phyloP scores from a whole-genome alignment of 2,329 filamentous ascomycete species.

The Amesomyces nigricolor region DNA sequence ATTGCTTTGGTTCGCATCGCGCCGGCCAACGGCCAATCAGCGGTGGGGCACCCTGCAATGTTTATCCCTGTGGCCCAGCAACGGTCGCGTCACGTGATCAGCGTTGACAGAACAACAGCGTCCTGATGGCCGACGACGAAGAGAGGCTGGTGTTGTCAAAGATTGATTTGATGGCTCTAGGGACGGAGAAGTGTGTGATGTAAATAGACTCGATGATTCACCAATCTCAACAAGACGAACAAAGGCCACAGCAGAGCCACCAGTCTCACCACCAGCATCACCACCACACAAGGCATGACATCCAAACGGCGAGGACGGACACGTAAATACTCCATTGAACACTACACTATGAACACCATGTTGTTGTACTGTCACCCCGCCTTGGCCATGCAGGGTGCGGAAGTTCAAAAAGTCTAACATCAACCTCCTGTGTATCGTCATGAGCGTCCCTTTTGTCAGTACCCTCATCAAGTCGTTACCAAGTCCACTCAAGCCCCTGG shows the following conservation, averaged over 20 bases:
- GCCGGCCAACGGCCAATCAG: conserved; percentile 13
- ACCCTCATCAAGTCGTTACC: conserved; percentile 20
- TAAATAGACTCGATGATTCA: no score
- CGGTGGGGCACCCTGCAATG: neutral
- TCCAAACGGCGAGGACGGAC: no score
- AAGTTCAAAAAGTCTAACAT: conserved; percentile 9
- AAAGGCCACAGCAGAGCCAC: no score
- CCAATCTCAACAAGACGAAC: no score
- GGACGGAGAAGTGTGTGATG: no score
- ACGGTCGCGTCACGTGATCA: conserved; percentile 16
- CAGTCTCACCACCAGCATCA: no score
- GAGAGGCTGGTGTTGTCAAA: no score
- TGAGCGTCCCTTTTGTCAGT: conserved; percentile 8
- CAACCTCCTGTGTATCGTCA: conserved; percentile 11
- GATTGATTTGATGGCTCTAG: no score
- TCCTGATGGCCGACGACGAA: no score
- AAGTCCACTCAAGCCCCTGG: conserved; percentile 7
- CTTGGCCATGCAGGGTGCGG: neutral
- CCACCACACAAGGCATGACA: no score
- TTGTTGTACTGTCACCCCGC: conserved; percentile 2
- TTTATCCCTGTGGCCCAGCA: conserved; percentile 24
- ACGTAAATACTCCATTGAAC: neutral
- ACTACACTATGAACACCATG: conserved; percentile 11
- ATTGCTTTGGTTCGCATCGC: conserved; percentile 18
- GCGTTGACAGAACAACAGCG: neutral